Conservation (phyloP, 768 basidiomycete genomes). For the Termitomyces sp. region DNA sequence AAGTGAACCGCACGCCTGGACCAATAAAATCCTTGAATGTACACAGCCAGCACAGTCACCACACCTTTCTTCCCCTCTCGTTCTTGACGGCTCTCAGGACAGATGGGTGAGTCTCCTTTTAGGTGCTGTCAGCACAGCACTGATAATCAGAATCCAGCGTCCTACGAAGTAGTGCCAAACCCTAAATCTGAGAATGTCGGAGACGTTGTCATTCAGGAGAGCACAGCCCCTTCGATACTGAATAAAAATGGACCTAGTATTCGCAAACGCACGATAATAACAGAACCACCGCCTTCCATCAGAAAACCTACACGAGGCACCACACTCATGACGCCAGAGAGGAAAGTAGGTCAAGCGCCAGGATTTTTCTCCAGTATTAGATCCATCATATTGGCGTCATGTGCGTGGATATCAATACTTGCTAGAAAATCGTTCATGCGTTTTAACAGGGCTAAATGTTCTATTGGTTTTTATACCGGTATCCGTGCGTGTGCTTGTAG, state of each 20-base stretch:
- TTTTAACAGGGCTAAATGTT: conserved; percentile 56
- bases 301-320: no score
- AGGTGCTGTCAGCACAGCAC: not conserved
- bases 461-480: conserved; percentile 68
- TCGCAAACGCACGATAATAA: conserved; percentile 6
- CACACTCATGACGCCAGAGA: conserved; percentile 30
- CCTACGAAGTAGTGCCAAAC: conserved; percentile 1
- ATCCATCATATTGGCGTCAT: conserved; percentile 52
- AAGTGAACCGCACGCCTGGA: no score
- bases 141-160: not conserved
- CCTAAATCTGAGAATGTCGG: not conserved
- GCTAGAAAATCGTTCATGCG: not conserved
- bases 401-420: conserved; percentile 28
- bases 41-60: not conserved
- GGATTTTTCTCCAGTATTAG: conserved; percentile 39
- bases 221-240: not conserved
- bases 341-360: conserved; percentile 39
- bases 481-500: conserved; percentile 38
- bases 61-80: not conserved
- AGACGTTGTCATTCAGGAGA: not conserved
- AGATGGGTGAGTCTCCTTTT: not conserved
- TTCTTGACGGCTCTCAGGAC: not conserved
- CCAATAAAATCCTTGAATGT: no score
- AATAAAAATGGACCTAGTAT: not conserved
- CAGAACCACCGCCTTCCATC: not conserved